Evolutionary conservation across 192 early-diverging fungal species (phyloP).

Genomic region (Coemansia asiatica): DNA sequence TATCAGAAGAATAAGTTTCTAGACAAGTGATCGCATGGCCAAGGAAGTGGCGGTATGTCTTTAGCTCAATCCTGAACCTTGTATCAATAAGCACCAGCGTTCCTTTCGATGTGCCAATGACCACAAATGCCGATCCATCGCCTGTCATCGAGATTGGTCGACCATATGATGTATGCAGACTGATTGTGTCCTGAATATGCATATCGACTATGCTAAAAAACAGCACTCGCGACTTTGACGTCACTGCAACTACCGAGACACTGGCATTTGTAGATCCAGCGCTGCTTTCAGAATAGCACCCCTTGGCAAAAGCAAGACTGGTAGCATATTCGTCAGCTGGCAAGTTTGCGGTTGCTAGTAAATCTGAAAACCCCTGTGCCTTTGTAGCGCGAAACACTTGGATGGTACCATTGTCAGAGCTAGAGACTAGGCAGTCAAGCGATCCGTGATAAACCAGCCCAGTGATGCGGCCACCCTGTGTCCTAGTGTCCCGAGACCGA

Average conservation of each 20-base stretch:
- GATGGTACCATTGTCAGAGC: conserved; percentile 80
- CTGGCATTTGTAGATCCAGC: neutral
- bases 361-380: conserved; percentile 13
- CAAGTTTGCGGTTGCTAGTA: conserved; percentile 17
- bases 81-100: conserved; percentile 33
- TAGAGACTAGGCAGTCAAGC: conserved; percentile 74
- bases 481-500: conserved; percentile 69
- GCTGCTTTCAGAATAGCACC: neutral
- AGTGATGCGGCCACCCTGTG: conserved; percentile 70
- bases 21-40: conserved; percentile 28
- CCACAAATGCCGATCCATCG: conserved; percentile 17
- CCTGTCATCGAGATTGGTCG: conserved; percentile 24
- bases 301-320: conserved; percentile 24
- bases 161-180: conserved; percentile 20
- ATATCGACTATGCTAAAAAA: conserved; percentile 24
- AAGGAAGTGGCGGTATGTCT: conserved; percentile 31
- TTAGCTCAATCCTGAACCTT: conserved; percentile 42
- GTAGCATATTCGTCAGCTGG: conserved; percentile 24
- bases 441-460: conserved; percentile 76
- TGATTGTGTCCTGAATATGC: conserved; percentile 17
- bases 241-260: conserved; percentile 33
- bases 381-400: conserved; percentile 64
- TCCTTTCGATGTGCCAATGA: conserved; percentile 38
- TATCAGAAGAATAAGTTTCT: conserved; percentile 17
- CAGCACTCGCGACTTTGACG: conserved; percentile 46